Conservation (phyloP, 2,329 filamentous ascomycete species). For the Thyridium curvatum region DNA sequence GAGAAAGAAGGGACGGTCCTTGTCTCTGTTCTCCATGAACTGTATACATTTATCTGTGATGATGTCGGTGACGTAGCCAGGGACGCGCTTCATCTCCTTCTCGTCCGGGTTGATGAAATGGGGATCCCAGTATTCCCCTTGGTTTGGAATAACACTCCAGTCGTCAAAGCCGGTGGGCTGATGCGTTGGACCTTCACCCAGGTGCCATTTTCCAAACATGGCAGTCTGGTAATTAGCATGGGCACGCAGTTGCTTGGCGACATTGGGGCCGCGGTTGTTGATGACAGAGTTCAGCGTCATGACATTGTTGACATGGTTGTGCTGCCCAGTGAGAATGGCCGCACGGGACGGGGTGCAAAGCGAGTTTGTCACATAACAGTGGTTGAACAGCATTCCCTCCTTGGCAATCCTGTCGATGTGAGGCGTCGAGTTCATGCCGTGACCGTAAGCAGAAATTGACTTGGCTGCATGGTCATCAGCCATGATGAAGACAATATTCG, state of each 20-base stretch:
- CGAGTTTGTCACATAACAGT: slow-evolving; percentile 46
- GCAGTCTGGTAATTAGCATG: slow-evolving; percentile 36
- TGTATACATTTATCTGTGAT: slow-evolving; percentile 40
- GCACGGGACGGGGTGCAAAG: slow-evolving; percentile 44
- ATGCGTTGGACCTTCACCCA: slow-evolving; percentile 37
- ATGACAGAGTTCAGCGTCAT: slow-evolving; percentile 39
- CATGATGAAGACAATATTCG: slow-evolving; percentile 43
- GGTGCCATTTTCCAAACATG: slow-evolving; percentile 46
- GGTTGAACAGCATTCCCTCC: slow-evolving; percentile 41
- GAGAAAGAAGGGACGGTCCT: slow-evolving; percentile 35
- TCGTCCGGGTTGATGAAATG: slow-evolving; percentile 33
- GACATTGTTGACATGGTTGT: slow-evolving; percentile 45
- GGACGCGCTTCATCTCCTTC: slow-evolving; percentile 11
- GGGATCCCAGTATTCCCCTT: slow-evolving; percentile 43
- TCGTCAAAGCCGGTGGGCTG: slow-evolving; percentile 42
- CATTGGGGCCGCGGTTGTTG: slow-evolving; percentile 40
- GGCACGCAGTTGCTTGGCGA: slow-evolving; percentile 38
- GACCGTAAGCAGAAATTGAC: slow-evolving; percentile 37
- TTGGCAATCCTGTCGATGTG: slow-evolving; percentile 39
- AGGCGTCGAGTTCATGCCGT: slow-evolving; percentile 41
- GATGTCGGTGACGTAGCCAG: slow-evolving; percentile 42
- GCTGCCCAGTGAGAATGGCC: slow-evolving; percentile 38
- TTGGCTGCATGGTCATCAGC: slow-evolving; percentile 45
- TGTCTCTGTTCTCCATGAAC: slow-evolving; percentile 25
- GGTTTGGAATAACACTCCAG: slow-evolving; percentile 40